Evolutionary conservation across 176 grass and related monocot genomes (phyloP), one percentile per base, ranked within the genome.

Genomic region (Oryza coarctata): DNA sequence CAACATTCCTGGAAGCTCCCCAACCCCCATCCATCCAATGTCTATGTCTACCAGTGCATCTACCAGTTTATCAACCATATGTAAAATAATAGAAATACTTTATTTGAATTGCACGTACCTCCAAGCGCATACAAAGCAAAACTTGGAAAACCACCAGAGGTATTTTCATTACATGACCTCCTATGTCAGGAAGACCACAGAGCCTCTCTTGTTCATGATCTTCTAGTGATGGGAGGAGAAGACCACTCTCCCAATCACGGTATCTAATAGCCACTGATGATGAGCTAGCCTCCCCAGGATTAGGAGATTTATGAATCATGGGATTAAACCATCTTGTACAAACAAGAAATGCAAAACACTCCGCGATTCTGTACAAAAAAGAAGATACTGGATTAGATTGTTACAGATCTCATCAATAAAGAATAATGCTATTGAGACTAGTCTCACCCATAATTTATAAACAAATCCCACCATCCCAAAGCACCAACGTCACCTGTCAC

Each of bases 251-350:
- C 95, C 92, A 94, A 63, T 98, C 92, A 80, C 80, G 83, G 60
- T 94, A 98, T 70, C 92, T 90, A 86, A 94, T 98, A 61, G 78
- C 58, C 4, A 77, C 36, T 69, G 95, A 94, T 68, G 94, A 97
- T 74, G 92, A 89, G 66, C 95, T 89, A 66, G 90, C 90, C 71
- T 98, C 95, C 69, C 86, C 91, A 86, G 83, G 60, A 80, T 74
- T 78, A 43, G 87, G 43, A 75, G 63, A 64, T 67, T 78, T 92
- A 85, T 94, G 95, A 85, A 98, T 98, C 95, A 98, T 94, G 34
- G 92, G 95, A 85, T 98, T 98, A 77, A 83, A 94, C 95, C 95
- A 98, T 81, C 91, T 93, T 71, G 95, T 98, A 71, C 95, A 98
- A 77, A 98, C 88, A 34, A 98, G 88, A 86, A 94, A 98, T 66